Evolutionary conservation across 805 yeast genomes (phyloP).

Genomic region (Saturnispora quitensis): DNA sequence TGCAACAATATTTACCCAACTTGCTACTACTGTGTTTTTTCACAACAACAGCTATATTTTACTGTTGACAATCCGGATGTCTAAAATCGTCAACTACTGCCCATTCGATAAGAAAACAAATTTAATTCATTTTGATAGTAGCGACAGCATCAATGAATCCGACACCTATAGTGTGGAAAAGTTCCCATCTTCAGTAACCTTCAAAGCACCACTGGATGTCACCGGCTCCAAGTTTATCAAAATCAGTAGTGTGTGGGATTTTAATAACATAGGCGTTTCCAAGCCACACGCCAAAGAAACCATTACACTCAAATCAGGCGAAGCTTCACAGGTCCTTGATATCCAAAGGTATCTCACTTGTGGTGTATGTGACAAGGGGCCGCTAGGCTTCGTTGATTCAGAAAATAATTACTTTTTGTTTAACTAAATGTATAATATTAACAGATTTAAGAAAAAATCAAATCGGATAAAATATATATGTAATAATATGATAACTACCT

Average conservation of each 20-base stretch:
- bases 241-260: conserved; percentile 62
- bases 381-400: conserved; percentile 56
- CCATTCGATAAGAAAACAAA: conserved; percentile 14
- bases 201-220: conserved; percentile 2
- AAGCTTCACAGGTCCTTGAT: conserved; percentile 19
- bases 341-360: conserved; percentile 53
- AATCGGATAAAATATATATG: conserved; percentile 4
- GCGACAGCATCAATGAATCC: conserved; percentile 1
- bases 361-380: conserved; percentile 73
- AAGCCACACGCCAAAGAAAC: conserved; percentile 20
- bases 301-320: conserved; percentile 9
- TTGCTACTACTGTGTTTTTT: not conserved
- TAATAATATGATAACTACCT: not conserved
- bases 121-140: conserved; percentile 6
- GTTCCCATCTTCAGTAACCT: not conserved
- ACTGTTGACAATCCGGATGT: not conserved
- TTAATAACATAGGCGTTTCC: conserved; percentile 73
- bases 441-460: conserved; percentile 2
- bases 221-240: conserved; percentile 9
- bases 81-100: conserved; percentile 8
- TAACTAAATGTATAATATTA: not conserved
- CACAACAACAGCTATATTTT: not conserved
- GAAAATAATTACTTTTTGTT: not conserved
- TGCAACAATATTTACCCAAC: not conserved
- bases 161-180: not conserved